Percentiles rank a stretch among this genome's conserved stretches.
These are phyloP conservation scores for Hibiscus tridactylites DNA, from an alignment of 345 rosid species.

Conservation along the genomic window DNA sequence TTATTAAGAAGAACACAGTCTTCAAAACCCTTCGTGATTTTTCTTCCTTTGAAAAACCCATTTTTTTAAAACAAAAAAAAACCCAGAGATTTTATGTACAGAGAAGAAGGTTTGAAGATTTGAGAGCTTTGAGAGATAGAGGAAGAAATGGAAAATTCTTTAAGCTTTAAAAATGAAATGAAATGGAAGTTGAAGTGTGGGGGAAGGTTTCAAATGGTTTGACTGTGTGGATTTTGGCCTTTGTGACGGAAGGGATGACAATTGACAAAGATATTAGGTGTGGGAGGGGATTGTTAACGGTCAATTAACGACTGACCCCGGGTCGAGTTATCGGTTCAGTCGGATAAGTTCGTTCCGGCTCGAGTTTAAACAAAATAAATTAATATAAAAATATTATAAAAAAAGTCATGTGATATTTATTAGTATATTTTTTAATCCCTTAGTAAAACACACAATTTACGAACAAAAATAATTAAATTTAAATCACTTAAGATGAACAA, in stretches of 20 bases:
- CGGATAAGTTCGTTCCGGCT: neutral
- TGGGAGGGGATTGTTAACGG: neutral
- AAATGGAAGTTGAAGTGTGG: neutral
- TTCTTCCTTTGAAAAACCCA: neutral
- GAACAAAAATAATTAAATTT: no score
- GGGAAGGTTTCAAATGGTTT: neutral
- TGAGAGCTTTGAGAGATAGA: neutral
- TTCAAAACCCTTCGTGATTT: neutral
- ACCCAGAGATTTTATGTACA: constrained; percentile 1
- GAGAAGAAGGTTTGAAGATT: neutral
- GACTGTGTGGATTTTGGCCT: constrained; percentile 2
- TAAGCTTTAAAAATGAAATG: neutral
- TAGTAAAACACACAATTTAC: no score
- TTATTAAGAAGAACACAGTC: neutral
- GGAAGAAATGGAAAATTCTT: neutral
- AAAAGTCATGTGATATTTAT: no score
- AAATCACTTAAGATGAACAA: no score
- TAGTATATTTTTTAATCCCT: no score
- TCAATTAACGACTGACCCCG: neutral
- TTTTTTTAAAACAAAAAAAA: constrained; percentile 9
- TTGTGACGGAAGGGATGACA: constrained; percentile 8
- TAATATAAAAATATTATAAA: no score
- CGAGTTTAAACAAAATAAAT: no score
- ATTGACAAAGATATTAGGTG: neutral
- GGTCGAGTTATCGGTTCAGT: no score